Conservation (phyloP, 2,329 filamentous ascomycete genomes). For the Botrytis elliptica region DNA sequence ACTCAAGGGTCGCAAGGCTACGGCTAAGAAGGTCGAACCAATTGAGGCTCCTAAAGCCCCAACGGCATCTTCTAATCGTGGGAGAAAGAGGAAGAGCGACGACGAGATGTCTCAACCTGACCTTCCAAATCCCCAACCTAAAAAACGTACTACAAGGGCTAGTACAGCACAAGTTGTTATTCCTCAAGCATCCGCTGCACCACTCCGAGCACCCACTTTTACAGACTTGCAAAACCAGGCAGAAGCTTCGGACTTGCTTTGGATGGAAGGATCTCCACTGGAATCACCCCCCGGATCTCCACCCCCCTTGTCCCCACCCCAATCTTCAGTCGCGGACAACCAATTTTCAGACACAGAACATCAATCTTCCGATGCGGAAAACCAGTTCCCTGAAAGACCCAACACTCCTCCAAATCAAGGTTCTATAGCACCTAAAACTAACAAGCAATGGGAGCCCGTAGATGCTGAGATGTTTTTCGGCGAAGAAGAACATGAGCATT, state of each 20-base stretch:
- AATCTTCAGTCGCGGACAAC: constrained; percentile 52
- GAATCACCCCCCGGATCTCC: constrained; percentile 5
- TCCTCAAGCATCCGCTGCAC: constrained; percentile 48
- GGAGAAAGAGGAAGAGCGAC: constrained; percentile 36
- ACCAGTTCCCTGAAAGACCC: constrained; percentile 51
- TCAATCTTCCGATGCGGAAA: constrained; percentile 78
- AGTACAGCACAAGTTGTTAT: constrained; percentile 49
- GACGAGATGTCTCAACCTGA: constrained; percentile 24
- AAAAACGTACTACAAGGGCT: constrained; percentile 39
- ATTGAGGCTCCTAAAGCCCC: constrained; percentile 46
- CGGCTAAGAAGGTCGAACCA: constrained; percentile 54
- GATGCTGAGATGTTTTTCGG: constrained; percentile 72
- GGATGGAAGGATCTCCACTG: constrained; percentile 14
- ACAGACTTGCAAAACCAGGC: constrained; percentile 45
- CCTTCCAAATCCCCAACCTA: constrained; percentile 41
- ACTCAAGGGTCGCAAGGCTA: constrained; percentile 34
- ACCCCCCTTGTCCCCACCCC: constrained; percentile 41
- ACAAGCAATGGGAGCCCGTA: constrained; percentile 66
- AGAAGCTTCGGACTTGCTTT: constrained; percentile 7
- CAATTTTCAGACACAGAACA: constrained; percentile 65
- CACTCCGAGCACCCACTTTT: constrained; percentile 46
- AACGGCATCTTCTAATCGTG: constrained; percentile 33
- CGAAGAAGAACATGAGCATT: constrained; percentile 39
- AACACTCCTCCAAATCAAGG: constrained; percentile 56
- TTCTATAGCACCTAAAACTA: constrained; percentile 54